A percentile compares a stretch with the other conserved stretches of the same genome.
Evolutionary conservation across 768 basidiomycete genomes (phyloP).

Genomic region (Tricholomella constricta): DNA sequence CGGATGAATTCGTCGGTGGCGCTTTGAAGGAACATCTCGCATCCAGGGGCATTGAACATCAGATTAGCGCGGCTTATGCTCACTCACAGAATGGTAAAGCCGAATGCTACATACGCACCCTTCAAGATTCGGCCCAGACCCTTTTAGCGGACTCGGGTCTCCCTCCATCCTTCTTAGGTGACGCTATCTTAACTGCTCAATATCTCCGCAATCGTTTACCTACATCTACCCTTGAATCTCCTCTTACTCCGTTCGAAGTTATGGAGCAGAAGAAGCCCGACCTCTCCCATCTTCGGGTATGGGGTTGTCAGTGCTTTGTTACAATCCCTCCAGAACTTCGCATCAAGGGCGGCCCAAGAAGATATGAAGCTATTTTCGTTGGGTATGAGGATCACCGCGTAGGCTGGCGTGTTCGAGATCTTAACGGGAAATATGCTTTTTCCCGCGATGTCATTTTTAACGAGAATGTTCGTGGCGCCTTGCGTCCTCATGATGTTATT

Average conservation of each 20-base stretch:
- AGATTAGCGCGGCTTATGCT: slow-evolving; percentile 21
- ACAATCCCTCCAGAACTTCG: no score
- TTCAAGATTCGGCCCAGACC: no score
- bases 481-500: no score
- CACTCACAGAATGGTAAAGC: slow-evolving; percentile 11
- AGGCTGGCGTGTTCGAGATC: slow-evolving; percentile 25
- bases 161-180: no score
- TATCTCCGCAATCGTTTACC: slow-evolving; percentile 25
- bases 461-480: no score
- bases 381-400: slow-evolving; percentile 16
- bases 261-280: slow-evolving; percentile 24
- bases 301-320: no score
- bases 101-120: not conserved
- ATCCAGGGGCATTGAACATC: slow-evolving; percentile 20
- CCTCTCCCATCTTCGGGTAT: no score
- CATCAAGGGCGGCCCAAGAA: no score
- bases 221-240: slow-evolving; percentile 19
- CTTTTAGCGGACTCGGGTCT: no score
- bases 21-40: not conserved
- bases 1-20: not conserved
- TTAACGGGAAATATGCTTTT: no score
- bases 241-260: slow-evolving; percentile 20
- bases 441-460: no score
- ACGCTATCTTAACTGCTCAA: slow-evolving; percentile 8
- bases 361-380: no score